These are phyloP conservation scores for Chaetothyriales sp. DNA, from an alignment of 2,329 filamentous ascomycete species.

Conservation along the genomic window DNA sequence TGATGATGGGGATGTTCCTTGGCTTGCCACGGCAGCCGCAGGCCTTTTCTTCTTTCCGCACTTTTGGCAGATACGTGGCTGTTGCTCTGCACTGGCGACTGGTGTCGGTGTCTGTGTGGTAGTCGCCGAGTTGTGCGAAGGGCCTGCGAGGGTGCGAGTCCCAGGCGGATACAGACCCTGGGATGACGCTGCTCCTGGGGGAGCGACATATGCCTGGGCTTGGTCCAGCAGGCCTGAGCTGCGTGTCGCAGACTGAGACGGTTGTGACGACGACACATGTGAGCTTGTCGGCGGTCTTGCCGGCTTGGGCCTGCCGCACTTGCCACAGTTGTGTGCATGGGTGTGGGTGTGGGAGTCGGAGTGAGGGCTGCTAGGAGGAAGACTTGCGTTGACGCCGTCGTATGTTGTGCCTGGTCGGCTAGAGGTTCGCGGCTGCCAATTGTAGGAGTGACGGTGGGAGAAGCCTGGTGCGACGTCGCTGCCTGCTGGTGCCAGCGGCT, in stretches of 20 bases:
- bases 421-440: neutral
- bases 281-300: neutral
- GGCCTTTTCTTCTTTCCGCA: conserved; percentile 1
- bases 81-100: conserved; percentile 1
- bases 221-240: neutral
- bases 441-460: neutral
- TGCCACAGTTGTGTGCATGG: conserved; percentile 8
- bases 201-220: neutral
- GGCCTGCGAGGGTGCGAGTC: neutral
- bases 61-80: conserved; percentile 1
- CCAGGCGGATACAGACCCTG: neutral
- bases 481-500: neutral
- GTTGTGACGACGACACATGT: neutral
- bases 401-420: neutral
- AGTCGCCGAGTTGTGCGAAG: neutral
- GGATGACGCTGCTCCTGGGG: neutral
- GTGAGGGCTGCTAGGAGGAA: too few species aligned
- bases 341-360: too few species aligned
- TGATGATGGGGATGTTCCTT: neutral
- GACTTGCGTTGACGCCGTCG: neutral
- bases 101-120: neutral
- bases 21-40: neutral
- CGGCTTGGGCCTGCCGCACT: conserved; percentile 6
- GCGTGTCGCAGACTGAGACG: neutral
- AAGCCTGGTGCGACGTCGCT: neutral